These are phyloP conservation scores for Irpex rosettiformis DNA, from an alignment of 1,284 basidiomycete species.

Conservation along the genomic window DNA sequence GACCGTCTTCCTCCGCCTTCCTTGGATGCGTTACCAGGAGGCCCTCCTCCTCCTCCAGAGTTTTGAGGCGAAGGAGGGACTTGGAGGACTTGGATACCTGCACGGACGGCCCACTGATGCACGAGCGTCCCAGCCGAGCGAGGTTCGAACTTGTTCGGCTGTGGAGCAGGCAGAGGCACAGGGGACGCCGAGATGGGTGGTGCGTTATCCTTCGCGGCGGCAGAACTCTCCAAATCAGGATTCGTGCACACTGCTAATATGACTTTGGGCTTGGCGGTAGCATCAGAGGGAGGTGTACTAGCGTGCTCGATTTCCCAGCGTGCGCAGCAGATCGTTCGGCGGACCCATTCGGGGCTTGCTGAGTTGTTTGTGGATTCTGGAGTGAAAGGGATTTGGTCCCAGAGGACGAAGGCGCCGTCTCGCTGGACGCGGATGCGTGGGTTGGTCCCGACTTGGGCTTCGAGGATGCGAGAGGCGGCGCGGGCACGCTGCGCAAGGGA, in stretches of 20 bases:
- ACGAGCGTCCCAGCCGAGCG: slow-evolving; percentile 62
- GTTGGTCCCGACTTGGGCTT: slow-evolving; percentile 78
- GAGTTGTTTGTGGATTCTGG: slow-evolving; percentile 19
- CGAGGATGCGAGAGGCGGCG: slow-evolving; percentile 76
- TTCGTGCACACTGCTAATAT: slow-evolving; percentile 51
- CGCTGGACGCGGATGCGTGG: slow-evolving; percentile 73
- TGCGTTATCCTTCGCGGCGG: slow-evolving; percentile 28
- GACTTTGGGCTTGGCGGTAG: slow-evolving; percentile 37
- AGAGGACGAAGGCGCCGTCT: slow-evolving; percentile 75
- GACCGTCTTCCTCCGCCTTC: slow-evolving; percentile 14
- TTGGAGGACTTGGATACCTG: slow-evolving; percentile 54
- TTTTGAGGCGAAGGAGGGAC: slow-evolving; percentile 37
- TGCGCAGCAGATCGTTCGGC: slow-evolving; percentile 76
- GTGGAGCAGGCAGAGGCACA: slow-evolving; percentile 62
- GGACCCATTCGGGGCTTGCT: slow-evolving; percentile 66
- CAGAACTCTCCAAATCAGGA: slow-evolving; percentile 28
- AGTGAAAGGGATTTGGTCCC: slow-evolving; percentile 62
- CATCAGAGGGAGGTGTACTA: slow-evolving; percentile 16
- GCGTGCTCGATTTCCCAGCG: slow-evolving; percentile 59
- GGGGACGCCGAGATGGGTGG: slow-evolving; percentile 37
- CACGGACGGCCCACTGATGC: slow-evolving; percentile 60
- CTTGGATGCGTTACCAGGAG: background rate
- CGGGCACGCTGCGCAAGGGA: slow-evolving; percentile 78
- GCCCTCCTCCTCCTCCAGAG: slow-evolving; percentile 11
- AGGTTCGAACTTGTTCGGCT: slow-evolving; percentile 58